Conservation (phyloP, 176 grass and related monocot species). For the Zizania latifolia region DNA sequence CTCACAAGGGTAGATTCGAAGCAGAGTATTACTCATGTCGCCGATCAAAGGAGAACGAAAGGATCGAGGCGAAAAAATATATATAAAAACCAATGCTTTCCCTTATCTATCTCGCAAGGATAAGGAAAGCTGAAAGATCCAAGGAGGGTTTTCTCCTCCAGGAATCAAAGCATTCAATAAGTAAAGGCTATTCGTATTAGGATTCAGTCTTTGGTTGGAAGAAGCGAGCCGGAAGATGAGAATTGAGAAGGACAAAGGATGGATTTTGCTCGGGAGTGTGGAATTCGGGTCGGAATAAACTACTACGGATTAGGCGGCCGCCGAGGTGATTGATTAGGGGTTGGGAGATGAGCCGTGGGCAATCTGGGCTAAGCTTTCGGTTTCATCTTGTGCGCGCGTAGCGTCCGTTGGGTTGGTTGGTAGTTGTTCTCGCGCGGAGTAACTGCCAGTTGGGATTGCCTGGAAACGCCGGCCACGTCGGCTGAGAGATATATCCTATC, state of each 20-base stretch:
- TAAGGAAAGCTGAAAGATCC: constrained; percentile 11
- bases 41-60: background rate
- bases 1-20: constrained; percentile 75
- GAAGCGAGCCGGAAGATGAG: background rate
- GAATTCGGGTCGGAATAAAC: constrained; percentile 20
- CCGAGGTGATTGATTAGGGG: constrained; percentile 10
- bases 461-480: constrained; percentile 25
- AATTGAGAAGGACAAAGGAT: too few species aligned
- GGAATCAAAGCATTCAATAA: constrained; percentile 32
- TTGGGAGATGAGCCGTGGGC: constrained; percentile 28
- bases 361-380: background rate
- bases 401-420: background rate
- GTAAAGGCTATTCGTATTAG: background rate
- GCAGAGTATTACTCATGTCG: constrained; percentile 72
- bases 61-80: background rate
- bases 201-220: background rate
- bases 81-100: background rate
- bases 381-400: constrained; percentile 14
- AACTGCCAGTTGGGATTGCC: constrained; percentile 35
- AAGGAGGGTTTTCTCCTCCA: constrained; percentile 10
- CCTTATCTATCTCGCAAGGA: background rate
- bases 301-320: constrained; percentile 13
- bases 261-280: background rate
- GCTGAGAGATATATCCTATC: too few species aligned
- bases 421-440: constrained; percentile 39